Base-by-base conservation (phyloP, 768 basidiomycete species). In the Mrakia blollopis region DNA sequence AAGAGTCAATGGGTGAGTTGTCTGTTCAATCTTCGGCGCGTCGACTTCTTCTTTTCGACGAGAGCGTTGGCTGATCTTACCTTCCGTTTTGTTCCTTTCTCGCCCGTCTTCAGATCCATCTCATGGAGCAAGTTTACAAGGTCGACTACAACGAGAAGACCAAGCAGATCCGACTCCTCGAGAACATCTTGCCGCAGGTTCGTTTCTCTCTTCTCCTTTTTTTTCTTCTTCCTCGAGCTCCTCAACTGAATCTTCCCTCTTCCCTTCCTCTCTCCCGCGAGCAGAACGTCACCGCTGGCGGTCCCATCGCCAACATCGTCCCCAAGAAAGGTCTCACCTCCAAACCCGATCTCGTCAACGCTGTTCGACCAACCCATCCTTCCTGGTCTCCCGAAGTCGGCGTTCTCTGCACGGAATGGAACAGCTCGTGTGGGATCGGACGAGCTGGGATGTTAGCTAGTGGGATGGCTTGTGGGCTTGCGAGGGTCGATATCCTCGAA, bases 161-260 rank as follows among this genome's bases (percentile, higher is more conserved):
- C 0, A 88, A 88, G 30, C 89, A 92, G 77, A 94, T 88, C 81
- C 87, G 95, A 32, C 93, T 98, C 90, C 84, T 94, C n/a, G 96
- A 98, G 76, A 88, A 88, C 32, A 89, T 96, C 80, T 83, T 91
- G 10, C 92, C 94, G 2, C 88, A 89, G 84, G 94, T 85, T 50
- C 18, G 32, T 41, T 30, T 50, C 13, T 21, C 65, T 21, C 30
- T 10, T 14, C 23, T 7, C 28, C 32, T 4, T 16, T 10, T 37
- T 2, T 3, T 3, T 14, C 25, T 7, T 13, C 60, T 30, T 23
- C 30, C 39, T 47, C 35, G 39, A 18, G 16, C 39, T 25, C 18
- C 7, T 37, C 35, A 5, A 32, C 32, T 54, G 18, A 52, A 16
- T 37, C 32, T 21, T 21, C 32, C 44, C 44, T n/a, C 39, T 35